phyloP scores from a whole-genome alignment of 768 basidiomycete species.

The Phlebiopsis flavidoalba region DNA sequence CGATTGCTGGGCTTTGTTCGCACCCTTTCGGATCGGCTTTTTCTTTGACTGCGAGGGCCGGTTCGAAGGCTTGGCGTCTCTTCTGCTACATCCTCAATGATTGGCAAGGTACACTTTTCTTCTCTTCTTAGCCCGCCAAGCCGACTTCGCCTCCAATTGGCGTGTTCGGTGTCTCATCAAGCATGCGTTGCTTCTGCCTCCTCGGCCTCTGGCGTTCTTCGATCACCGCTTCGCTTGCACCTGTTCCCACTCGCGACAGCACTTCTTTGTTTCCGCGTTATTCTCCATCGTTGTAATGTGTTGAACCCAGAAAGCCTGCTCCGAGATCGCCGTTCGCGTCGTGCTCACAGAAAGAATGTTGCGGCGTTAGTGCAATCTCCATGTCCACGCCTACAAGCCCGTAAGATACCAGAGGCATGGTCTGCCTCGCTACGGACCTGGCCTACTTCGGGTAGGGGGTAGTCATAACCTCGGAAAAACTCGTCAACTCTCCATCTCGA shows the following conservation, averaged over 20 bases:
- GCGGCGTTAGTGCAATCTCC: conserved; percentile 47
- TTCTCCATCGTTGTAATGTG: conserved; percentile 33
- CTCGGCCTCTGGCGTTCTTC: conserved; percentile 6
- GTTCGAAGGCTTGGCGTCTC: not conserved
- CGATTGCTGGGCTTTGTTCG: not conserved
- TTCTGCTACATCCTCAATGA: not conserved
- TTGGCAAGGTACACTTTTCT: not conserved
- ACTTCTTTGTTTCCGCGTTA: conserved; percentile 9
- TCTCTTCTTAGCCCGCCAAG: not conserved
- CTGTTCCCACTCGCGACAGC: conserved; percentile 14
- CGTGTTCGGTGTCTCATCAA: conserved; percentile 25
- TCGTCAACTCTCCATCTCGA: conserved; percentile 11
- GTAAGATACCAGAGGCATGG: conserved; percentile 40
- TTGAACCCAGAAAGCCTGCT: conserved; percentile 41
- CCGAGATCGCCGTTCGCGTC: conserved; percentile 56
- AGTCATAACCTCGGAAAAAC: not conserved
- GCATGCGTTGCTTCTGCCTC: conserved; percentile 14
- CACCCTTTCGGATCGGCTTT: not conserved
- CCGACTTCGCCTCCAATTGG: conserved; percentile 20
- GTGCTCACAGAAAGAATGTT: conserved; percentile 29
- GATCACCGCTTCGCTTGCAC: conserved; percentile 24
- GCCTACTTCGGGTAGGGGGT: conserved; percentile 8
- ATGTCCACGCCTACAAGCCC: conserved; percentile 42
- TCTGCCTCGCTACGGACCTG: conserved; percentile 1
- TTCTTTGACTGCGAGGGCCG: not conserved